Evolutionary conservation across 202 grass and related monocot species (phyloP).

Genomic region (Setaria italica): DNA sequence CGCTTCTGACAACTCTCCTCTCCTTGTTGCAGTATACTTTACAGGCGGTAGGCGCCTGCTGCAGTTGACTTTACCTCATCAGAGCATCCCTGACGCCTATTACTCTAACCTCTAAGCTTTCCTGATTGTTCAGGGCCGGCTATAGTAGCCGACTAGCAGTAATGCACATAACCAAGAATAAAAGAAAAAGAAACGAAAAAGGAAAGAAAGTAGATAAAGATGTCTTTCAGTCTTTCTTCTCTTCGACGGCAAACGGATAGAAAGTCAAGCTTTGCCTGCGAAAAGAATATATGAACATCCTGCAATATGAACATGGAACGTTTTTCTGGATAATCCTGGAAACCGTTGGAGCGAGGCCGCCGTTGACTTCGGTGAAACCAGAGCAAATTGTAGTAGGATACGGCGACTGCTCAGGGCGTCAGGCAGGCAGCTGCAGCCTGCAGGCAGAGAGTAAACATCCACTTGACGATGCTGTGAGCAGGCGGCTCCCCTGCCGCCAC

Average conservation of each 20-base stretch:
- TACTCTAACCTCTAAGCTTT: not conserved
- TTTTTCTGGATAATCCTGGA: not conserved
- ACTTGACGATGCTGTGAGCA: too few species aligned
- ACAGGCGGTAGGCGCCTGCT: not conserved
- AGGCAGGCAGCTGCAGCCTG: too few species aligned
- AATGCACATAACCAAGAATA: too few species aligned
- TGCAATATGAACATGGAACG: too few species aligned
- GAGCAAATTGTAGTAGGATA: too few species aligned
- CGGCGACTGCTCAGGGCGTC: too few species aligned
- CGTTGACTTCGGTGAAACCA: not conserved
- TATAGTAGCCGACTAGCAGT: too few species aligned
- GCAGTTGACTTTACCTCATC: not conserved
- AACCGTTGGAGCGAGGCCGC: not conserved
- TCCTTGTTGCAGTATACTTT: not conserved
- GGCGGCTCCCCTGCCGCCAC: too few species aligned
- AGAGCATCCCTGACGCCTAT: not conserved
- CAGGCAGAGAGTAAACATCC: too few species aligned
- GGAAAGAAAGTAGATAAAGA: too few species aligned
- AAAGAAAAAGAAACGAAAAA: not conserved
- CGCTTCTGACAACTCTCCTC: too few species aligned
- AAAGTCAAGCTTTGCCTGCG: constrained; percentile 6
- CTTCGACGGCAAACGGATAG: not conserved
- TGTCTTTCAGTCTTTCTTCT: not conserved
- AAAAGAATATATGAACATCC: not conserved
- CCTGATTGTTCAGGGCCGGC: too few species aligned